Conservation (phyloP, 768 basidiomycete species). For the Postia placenta region DNA sequence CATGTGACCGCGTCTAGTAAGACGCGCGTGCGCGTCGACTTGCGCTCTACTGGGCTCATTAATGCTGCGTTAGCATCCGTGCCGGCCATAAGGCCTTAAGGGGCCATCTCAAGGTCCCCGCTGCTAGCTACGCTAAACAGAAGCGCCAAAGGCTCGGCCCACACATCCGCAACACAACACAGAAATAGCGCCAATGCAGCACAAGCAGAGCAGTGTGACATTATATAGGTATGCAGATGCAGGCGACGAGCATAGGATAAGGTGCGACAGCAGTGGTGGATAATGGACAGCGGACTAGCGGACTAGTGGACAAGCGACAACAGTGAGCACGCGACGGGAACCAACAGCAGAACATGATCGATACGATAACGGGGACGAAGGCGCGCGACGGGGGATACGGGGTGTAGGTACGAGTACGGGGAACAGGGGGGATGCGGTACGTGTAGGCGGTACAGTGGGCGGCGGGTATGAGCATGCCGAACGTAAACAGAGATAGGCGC, state of each 20-base stretch:
- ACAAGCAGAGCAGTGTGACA: slow-evolving; percentile 6
- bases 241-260: slow-evolving; percentile 17
- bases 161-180: too few species aligned
- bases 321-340: background rate
- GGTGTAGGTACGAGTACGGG: background rate
- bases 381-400: background rate
- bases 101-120: too few species aligned
- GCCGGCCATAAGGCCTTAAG: too few species aligned
- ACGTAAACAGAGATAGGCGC: background rate
- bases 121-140: too few species aligned
- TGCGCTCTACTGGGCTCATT: too few species aligned
- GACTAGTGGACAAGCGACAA: slow-evolving; percentile 3
- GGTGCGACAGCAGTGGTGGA: too few species aligned
- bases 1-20: too few species aligned
- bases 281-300: slow-evolving; percentile 1
- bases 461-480: background rate
- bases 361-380: background rate
- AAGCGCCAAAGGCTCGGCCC: too few species aligned
- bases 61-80: too few species aligned
- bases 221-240: slow-evolving; percentile 21
- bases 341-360: background rate
- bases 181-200: too few species aligned
- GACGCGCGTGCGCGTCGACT: too few species aligned
- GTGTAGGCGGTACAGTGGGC: background rate
- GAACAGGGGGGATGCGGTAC: background rate